Evolutionary conservation across 176 grass and related monocot genomes (phyloP).

Genomic region (barley (Hordeum vulgare)): DNA sequence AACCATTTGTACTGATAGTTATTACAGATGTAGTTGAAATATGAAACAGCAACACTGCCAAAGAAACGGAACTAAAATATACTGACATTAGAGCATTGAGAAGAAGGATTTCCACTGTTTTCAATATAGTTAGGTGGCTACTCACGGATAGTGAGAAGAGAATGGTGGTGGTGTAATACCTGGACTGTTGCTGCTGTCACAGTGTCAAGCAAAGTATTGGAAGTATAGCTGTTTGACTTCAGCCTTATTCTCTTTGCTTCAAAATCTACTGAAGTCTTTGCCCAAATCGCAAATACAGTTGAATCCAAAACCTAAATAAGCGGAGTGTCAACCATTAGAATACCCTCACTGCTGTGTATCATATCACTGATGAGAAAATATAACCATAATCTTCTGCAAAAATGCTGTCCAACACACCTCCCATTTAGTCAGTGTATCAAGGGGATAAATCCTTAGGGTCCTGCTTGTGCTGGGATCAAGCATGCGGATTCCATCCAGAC

Average conservation of each 20-base stretch:
- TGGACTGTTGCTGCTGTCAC: conserved; percentile 91
- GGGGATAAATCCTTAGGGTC: conserved; percentile 75
- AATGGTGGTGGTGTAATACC: conserved; percentile 32
- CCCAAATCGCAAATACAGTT: conserved; percentile 87
- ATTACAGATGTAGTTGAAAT: background rate
- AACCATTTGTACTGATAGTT: background rate
- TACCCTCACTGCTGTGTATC: background rate
- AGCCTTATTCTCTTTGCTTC: conserved; percentile 84
- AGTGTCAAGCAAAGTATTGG: conserved; percentile 81
- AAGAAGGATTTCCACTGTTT: background rate
- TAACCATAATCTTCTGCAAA: background rate
- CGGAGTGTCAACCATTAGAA: conserved; percentile 13
- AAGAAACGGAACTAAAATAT: background rate
- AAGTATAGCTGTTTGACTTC: conserved; percentile 87
- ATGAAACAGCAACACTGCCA: background rate
- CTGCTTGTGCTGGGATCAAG: conserved; percentile 86
- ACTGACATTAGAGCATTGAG: background rate
- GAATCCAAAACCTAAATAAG: conserved; percentile 73
- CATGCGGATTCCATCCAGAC: conserved; percentile 98
- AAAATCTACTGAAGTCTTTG: conserved; percentile 75
- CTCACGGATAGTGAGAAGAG: background rate
- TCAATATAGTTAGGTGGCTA: background rate
- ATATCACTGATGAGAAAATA: background rate
- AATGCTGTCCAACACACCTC: conserved; percentile 43
- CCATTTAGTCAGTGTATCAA: conserved; percentile 84